Conservation (phyloP, 768 basidiomycete species). For the Boletus rubropictus region DNA sequence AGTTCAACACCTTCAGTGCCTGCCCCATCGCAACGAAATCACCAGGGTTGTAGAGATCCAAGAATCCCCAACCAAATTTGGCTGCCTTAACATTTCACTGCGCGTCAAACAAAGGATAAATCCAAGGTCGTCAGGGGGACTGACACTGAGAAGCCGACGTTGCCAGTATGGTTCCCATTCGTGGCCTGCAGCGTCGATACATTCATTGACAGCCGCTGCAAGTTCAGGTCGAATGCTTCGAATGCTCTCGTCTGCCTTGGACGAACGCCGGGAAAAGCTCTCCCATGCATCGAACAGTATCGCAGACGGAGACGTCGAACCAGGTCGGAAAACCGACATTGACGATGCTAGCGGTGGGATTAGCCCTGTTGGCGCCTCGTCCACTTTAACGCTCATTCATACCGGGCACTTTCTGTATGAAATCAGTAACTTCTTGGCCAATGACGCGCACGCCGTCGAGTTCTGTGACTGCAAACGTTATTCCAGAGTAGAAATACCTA, state of each 20-base stretch:
- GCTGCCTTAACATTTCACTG: constrained; percentile 59
- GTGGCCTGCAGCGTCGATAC: constrained; percentile 87
- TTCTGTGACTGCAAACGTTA: constrained; percentile 78
- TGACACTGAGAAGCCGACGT: constrained; percentile 73
- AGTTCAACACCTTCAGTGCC: constrained; percentile 88
- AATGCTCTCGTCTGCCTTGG: constrained; percentile 91
- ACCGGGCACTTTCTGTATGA: constrained; percentile 94
- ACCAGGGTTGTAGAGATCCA: constrained; percentile 87
- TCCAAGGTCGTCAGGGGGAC: background rate
- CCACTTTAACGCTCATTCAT: constrained; percentile 15
- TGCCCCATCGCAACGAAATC: constrained; percentile 93
- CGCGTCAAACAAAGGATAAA: background rate
- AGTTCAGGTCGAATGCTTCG: constrained; percentile 83
- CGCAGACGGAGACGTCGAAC: constrained; percentile 86
- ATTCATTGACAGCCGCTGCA: constrained; percentile 81
- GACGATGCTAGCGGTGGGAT: constrained; percentile 53
- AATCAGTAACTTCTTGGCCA: constrained; percentile 73
- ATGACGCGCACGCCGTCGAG: constrained; percentile 86
- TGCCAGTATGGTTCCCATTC: constrained; percentile 94
- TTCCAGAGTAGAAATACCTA: constrained; percentile 77
- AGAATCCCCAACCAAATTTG: constrained; percentile 89
- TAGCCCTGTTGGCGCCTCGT: background rate
- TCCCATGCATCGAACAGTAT: constrained; percentile 92
- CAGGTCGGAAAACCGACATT: constrained; percentile 82
- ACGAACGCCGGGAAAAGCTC: constrained; percentile 74